These are phyloP conservation scores for Nicotiana obtusifolia DNA, from an alignment of 257 asterid species.

Conservation along the genomic window DNA sequence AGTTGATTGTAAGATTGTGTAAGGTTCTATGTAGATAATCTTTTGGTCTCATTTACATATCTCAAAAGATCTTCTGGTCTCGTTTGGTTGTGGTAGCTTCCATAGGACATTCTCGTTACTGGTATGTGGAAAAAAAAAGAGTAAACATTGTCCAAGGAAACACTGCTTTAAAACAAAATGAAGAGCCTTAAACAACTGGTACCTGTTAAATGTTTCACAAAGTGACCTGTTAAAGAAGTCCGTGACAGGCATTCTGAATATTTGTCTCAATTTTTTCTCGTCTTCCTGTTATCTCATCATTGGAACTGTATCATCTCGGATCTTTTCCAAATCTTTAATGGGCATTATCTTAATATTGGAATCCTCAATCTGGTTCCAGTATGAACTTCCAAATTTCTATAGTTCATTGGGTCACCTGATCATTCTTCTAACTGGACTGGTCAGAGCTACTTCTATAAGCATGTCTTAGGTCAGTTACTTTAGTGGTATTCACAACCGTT, in stretches of 20 bases:
- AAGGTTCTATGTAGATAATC: neutral
- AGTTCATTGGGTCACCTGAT: neutral
- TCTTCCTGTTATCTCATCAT: neutral
- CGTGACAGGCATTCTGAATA: neutral
- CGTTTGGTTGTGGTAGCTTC: neutral
- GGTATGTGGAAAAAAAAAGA: neutral
- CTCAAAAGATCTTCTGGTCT: neutral
- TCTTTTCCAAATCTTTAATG: neutral
- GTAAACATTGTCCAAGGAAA: neutral
- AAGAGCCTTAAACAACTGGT: neutral
- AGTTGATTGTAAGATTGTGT: neutral
- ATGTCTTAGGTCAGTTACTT: neutral
- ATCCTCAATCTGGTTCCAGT: neutral
- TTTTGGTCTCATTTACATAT: too few relatives aligned
- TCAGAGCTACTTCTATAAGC: neutral
- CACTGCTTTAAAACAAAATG: neutral
- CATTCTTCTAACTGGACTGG: neutral
- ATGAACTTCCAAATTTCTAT: neutral
- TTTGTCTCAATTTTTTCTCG: neutral
- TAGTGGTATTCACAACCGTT: neutral
- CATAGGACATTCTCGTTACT: neutral
- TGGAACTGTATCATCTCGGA: neutral
- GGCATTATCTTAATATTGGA: neutral
- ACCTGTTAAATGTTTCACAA: neutral
- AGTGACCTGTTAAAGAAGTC: neutral